Evolutionary conservation across 108 stramenopile genomes (phyloP).

Genomic region (Nannochloropsis gaditana): DNA sequence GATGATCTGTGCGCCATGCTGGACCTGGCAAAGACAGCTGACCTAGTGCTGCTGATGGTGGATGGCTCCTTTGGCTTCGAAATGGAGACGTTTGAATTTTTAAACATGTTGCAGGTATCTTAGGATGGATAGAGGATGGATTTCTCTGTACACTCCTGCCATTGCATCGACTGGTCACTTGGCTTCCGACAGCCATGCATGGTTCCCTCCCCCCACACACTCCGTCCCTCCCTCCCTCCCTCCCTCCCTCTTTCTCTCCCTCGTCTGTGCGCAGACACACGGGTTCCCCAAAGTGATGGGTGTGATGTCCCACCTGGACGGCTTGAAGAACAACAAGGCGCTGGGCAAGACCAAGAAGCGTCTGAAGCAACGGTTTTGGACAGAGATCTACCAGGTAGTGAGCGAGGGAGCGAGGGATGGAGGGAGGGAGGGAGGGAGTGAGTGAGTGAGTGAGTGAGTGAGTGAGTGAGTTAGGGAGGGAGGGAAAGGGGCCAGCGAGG

Average conservation of each 20-base stretch:
- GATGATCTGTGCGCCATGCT: conserved; percentile 81
- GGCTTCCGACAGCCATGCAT: too few relatives aligned
- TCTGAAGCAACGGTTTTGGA: conserved; percentile 96
- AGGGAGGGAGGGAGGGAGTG: neutral
- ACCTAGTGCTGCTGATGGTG: conserved; percentile 87
- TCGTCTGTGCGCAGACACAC: conserved; percentile 45
- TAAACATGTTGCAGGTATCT: conserved; percentile 84
- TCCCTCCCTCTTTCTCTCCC: neutral
- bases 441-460: neutral
- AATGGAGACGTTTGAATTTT: conserved; percentile 98
- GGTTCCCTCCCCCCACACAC: too few relatives aligned
- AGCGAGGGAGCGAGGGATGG: neutral
- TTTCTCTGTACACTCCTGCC: too few relatives aligned
- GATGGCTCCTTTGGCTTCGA: conserved; percentile 99
- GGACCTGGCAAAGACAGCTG: conserved; percentile 96
- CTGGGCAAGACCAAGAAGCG: conserved; percentile 81
- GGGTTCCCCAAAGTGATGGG: conserved; percentile 96
- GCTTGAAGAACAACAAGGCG: conserved; percentile 79
- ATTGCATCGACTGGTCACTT: too few relatives aligned
- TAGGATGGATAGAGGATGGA: too few relatives aligned
- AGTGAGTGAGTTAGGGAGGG: neutral
- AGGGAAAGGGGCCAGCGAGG: too few relatives aligned
- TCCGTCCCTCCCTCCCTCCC: neutral
- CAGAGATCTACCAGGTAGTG: conserved; percentile 62
- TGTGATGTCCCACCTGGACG: conserved; percentile 93